These are phyloP conservation scores for Sanghuangporus sanghuang DNA, from an alignment of 1,284 basidiomycete genomes.

Conservation along the genomic window DNA sequence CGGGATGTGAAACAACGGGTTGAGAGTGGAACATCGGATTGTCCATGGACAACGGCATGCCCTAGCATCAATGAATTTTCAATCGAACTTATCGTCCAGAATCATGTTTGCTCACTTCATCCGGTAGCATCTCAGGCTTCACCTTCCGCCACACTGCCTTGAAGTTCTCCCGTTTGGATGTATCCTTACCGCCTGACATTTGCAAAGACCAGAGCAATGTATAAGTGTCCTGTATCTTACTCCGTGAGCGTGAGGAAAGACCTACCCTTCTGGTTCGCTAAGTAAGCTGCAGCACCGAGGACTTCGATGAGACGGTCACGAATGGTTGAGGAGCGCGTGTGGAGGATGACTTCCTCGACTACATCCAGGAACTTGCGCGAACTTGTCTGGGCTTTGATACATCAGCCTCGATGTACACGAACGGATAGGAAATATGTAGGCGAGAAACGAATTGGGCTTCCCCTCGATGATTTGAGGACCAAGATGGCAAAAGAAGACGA, in stretches of 20 bases:
- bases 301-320: slow-evolving; percentile 67
- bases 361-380: slow-evolving; percentile 74
- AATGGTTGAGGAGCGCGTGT: slow-evolving; percentile 63
- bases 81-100: background rate
- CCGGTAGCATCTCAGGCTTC: slow-evolving; percentile 23
- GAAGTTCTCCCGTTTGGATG: slow-evolving; percentile 11
- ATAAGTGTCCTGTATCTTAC: background rate
- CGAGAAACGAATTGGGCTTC: background rate
- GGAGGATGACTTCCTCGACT: slow-evolving; percentile 61
- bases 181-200: slow-evolving; percentile 6
- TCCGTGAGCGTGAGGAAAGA: slow-evolving; percentile 4
- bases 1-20: background rate
- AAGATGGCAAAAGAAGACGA: background rate
- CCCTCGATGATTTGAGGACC: background rate
- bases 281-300: slow-evolving; percentile 66
- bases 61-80: background rate
- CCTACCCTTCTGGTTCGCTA: slow-evolving; percentile 43
- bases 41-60: slow-evolving; percentile 9
- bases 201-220: background rate
- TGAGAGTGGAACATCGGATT: slow-evolving; percentile 12
- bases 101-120: slow-evolving; percentile 40
- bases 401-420: background rate
- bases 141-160: slow-evolving; percentile 14
- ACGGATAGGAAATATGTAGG: too few relatives aligned
- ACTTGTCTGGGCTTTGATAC: slow-evolving; percentile 44